Evolutionary conservation across 1,284 basidiomycete genomes (phyloP).

Genomic region (Rhodotorula sp.): DNA sequence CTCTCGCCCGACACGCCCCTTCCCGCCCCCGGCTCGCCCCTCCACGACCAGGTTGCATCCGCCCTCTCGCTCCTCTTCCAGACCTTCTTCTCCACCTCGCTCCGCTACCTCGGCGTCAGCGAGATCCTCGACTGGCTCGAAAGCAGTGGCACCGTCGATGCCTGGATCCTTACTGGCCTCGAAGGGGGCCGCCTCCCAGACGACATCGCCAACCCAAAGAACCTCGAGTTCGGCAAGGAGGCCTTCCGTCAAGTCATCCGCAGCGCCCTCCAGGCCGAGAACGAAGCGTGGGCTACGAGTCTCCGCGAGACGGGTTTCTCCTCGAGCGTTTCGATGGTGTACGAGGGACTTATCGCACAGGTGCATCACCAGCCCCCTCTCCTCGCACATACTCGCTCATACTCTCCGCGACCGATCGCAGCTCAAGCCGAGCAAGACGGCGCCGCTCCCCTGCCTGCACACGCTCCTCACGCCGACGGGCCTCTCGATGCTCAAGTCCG

Average conservation of each 20-base stretch:
- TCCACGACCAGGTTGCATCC: conserved; percentile 34
- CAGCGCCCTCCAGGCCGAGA: conserved; percentile 34
- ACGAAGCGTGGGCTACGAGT: conserved; percentile 38
- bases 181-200: conserved; percentile 31
- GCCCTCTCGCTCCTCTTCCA: conserved; percentile 32
- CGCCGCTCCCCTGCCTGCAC: conserved; percentile 35
- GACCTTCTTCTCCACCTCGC: conserved; percentile 37
- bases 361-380: conserved; percentile 5
- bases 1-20: conserved; percentile 25
- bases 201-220: conserved; percentile 31
- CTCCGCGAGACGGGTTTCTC: conserved; percentile 38
- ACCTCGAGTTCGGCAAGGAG: conserved; percentile 35
- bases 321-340: conserved; percentile 38
- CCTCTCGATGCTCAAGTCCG: conserved; percentile 37
- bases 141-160: conserved; percentile 34
- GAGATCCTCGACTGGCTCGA: conserved; percentile 42
- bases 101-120: conserved; percentile 38
- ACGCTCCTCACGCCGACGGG: conserved; percentile 38
- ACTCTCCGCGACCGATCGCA: conserved; percentile 7
- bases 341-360: conserved; percentile 38
- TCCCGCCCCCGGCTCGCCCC: conserved; percentile 20
- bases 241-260: conserved; percentile 35
- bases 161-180: conserved; percentile 38
- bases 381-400: too few species aligned
- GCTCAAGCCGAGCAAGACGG: conserved; percentile 29